Percentiles rank a stretch among this genome's conserved stretches.
Conservation (phyloP, 2,329 filamentous ascomycete species). For the Fusarium duplospermum region DNA sequence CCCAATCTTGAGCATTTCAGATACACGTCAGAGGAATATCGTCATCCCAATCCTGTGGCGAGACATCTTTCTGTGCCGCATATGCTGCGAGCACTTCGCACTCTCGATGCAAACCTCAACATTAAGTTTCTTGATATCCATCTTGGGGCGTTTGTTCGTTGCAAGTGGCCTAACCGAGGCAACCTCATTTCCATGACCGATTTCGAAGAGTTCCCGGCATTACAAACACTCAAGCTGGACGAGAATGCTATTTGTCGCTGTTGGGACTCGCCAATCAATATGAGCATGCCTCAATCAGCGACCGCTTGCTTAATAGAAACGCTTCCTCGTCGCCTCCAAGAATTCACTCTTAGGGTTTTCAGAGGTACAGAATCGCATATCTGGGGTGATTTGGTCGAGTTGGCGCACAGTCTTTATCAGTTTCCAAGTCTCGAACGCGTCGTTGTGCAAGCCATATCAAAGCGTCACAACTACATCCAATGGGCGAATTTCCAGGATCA, state of each 20-base stretch:
- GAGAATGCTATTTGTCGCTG: not conserved
- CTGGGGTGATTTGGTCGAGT: not conserved
- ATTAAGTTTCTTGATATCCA: not conserved
- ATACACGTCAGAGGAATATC: not conserved
- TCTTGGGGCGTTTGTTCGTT: not conserved
- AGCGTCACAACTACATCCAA: not conserved
- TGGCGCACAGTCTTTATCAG: not conserved
- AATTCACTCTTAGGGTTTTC: not conserved
- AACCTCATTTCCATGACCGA: not conserved
- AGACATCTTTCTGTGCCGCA: not conserved
- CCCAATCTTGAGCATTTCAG: constrained; percentile 1
- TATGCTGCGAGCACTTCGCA: constrained; percentile 2
- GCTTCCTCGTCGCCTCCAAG: not conserved
- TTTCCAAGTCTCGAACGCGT: not conserved
- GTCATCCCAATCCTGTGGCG: not conserved
- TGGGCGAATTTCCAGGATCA: not conserved
- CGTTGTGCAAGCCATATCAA: not conserved
- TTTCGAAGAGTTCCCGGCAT: not conserved
- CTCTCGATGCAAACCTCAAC: not conserved
- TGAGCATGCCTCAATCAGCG: not conserved
- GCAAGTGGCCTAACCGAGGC: constrained; percentile 3
- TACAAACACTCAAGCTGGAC: not conserved
- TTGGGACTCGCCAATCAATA: not conserved
- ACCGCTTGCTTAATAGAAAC: not conserved
- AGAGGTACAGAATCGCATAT: not conserved